These are phyloP conservation scores for Phylloporus sp. DNA, from an alignment of 768 basidiomycete species.

Conservation along the genomic window DNA sequence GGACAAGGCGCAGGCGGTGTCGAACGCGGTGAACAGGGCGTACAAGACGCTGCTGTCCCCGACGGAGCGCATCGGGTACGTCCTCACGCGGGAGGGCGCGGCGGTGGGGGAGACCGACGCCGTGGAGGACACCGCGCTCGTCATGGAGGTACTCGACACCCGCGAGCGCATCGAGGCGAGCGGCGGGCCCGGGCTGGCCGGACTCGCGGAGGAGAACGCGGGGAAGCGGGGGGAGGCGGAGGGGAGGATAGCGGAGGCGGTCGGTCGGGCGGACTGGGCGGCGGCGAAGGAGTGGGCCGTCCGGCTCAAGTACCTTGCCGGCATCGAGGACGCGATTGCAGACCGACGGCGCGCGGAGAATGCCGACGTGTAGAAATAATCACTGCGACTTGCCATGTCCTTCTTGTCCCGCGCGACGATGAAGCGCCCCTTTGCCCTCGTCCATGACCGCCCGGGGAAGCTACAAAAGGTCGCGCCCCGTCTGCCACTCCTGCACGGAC, in stretches of 20 bases:
- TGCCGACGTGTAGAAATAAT: conserved; percentile 13
- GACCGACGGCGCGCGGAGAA: conserved; percentile 10
- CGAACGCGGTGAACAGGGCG: conserved; percentile 77
- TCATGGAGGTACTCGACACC: conserved; percentile 74
- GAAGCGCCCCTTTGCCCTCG: conserved; percentile 11
- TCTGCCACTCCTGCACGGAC: conserved; percentile 18
- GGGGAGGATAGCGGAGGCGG: conserved; percentile 43
- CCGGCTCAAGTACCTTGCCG: conserved; percentile 68
- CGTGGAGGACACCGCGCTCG: conserved; percentile 63
- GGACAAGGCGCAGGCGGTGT: conserved; percentile 37
- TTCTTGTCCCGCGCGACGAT: not conserved
- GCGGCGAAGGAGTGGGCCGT: conserved; percentile 57
- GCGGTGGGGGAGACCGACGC: conserved; percentile 66
- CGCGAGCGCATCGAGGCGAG: conserved; percentile 68
- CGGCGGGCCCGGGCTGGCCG: conserved; percentile 49
- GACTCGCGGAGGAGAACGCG: conserved; percentile 53
- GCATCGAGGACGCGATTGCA: conserved; percentile 43
- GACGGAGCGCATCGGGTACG: conserved; percentile 73
- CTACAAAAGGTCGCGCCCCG: conserved; percentile 6
- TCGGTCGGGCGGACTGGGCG: conserved; percentile 52
- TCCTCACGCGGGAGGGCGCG: conserved; percentile 60
- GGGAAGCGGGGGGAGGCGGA: conserved; percentile 50
- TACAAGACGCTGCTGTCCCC: conserved; percentile 75
- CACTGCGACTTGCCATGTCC: not conserved
- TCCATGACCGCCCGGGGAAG: conserved; percentile 14